Evolutionary conservation across 257 asterid species (phyloP).

Genomic region (Scutellaria barbata): DNA sequence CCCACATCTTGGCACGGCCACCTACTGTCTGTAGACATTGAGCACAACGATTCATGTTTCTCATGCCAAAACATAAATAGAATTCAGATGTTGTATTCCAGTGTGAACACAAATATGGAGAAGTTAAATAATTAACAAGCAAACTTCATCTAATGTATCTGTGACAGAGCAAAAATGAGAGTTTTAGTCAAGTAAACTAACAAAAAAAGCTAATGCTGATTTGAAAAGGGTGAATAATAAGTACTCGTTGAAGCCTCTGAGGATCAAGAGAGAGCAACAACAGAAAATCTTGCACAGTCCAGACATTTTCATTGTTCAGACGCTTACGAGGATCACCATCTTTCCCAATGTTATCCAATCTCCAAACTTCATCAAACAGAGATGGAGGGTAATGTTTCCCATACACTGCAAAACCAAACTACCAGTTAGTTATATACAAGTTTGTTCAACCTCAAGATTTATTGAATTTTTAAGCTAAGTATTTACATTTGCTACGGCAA

Average conservation of each 20-base stretch:
- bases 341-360: constrained; percentile 36
- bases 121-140: too few species aligned
- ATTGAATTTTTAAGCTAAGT: too few species aligned
- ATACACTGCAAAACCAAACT: constrained; percentile 35
- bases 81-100: not conserved
- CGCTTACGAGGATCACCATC: constrained; percentile 28
- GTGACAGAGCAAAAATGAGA: too few species aligned
- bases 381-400: constrained; percentile 34
- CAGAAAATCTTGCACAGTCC: constrained; percentile 46
- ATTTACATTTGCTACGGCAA: constrained; percentile 47
- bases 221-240: constrained; percentile 10
- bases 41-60: not conserved
- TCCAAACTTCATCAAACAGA: constrained; percentile 42
- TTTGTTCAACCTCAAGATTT: not conserved
- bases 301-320: constrained; percentile 19
- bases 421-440: constrained; percentile 4
- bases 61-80: not conserved
- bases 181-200: too few species aligned
- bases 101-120: constrained; percentile 5
- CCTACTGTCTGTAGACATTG: constrained; percentile 42
- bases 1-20: constrained; percentile 34
- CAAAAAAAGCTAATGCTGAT: too few species aligned
- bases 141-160: too few species aligned
- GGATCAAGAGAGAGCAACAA: constrained; percentile 40
- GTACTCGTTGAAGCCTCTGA: constrained; percentile 39